Conservation (phyloP, 495 filamentous ascomycete species). For the Penicillium cosmopolitanum region DNA sequence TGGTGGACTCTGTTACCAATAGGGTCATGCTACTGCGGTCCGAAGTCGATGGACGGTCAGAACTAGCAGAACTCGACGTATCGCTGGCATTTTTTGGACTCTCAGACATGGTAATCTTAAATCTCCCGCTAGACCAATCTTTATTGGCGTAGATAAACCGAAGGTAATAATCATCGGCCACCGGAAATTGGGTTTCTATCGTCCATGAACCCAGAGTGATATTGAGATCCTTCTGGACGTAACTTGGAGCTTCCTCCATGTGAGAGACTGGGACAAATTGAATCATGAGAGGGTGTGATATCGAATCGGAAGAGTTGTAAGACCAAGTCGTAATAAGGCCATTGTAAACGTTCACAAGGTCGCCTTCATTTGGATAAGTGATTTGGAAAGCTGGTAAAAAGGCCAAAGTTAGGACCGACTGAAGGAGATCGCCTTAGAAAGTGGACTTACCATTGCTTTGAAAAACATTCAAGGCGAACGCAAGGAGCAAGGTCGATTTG, state of each 20-base stretch:
- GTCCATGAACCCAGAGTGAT: slow-evolving; percentile 3
- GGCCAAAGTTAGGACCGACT: slow-evolving; percentile 3
- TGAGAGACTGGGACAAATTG: slow-evolving; percentile 1
- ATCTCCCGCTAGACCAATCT: background rate
- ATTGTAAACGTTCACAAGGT: slow-evolving; percentile 9
- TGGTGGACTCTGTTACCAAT: slow-evolving; percentile 1
- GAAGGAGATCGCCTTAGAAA: background rate
- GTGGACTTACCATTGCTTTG: slow-evolving; percentile 7
- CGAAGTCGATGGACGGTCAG: background rate
- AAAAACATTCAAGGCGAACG: slow-evolving; percentile 4
- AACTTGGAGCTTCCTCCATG: background rate
- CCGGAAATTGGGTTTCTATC: background rate
- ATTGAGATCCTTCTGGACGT: slow-evolving; percentile 3
- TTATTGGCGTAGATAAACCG: slow-evolving; percentile 6
- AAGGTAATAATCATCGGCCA: background rate
- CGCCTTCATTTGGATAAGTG: slow-evolving; percentile 5
- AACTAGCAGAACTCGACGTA: slow-evolving; percentile 5
- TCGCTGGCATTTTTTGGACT: slow-evolving; percentile 5
- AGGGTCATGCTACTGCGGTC: background rate
- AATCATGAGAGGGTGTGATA: slow-evolving; percentile 3
- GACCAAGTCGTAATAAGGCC: slow-evolving; percentile 5
- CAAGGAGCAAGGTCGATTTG: slow-evolving; percentile 4
- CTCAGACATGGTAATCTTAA: background rate
- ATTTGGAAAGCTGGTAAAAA: slow-evolving; percentile 9
- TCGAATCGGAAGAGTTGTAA: slow-evolving; percentile 7